Percentiles rank a stretch among this genome's conserved stretches.
Conservation (phyloP, 176 grass and related monocot species). For the Thinopyrum elongatum region DNA sequence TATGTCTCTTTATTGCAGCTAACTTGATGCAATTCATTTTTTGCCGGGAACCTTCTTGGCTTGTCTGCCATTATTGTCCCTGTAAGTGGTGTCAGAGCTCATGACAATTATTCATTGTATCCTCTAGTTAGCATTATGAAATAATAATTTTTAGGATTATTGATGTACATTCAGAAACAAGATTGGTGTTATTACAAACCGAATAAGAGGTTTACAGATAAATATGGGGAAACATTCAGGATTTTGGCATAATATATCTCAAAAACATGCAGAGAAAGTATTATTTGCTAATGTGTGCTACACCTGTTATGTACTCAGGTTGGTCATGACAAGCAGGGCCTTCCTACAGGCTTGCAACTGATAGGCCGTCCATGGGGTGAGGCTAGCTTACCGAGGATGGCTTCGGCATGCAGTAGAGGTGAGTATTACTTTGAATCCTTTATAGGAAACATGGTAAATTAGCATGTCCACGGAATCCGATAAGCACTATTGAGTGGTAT, state of each 20-base stretch:
- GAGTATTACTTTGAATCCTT: too few relatives aligned
- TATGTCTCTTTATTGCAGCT: slow-evolving; percentile 32
- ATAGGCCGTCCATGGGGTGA: slow-evolving; percentile 95
- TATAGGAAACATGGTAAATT: not conserved
- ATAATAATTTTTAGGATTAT: too few relatives aligned
- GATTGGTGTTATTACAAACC: too few relatives aligned
- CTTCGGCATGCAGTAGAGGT: slow-evolving; percentile 67
- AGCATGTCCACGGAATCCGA: not conserved
- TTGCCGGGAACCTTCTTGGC: slow-evolving; percentile 87
- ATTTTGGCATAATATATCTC: not conserved
- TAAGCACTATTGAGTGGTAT: not conserved
- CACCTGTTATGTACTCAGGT: slow-evolving; percentile 45
- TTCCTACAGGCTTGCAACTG: slow-evolving; percentile 86
- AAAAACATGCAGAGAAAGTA: not conserved
- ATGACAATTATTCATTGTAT: slow-evolving; percentile 1
- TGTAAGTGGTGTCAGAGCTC: slow-evolving; percentile 47
- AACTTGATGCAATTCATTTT: slow-evolving; percentile 72
- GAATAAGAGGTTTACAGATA: too few relatives aligned
- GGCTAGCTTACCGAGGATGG: slow-evolving; percentile 84
- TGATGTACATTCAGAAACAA: too few relatives aligned
- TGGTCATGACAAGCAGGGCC: slow-evolving; percentile 83
- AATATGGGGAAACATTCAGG: not conserved
- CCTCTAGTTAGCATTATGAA: not conserved
- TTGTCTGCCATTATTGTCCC: slow-evolving; percentile 91
- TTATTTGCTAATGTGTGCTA: not conserved